phyloP scores from a whole-genome alignment of 2,329 filamentous ascomycete species.

The Trichoderma cornu-damae region DNA sequence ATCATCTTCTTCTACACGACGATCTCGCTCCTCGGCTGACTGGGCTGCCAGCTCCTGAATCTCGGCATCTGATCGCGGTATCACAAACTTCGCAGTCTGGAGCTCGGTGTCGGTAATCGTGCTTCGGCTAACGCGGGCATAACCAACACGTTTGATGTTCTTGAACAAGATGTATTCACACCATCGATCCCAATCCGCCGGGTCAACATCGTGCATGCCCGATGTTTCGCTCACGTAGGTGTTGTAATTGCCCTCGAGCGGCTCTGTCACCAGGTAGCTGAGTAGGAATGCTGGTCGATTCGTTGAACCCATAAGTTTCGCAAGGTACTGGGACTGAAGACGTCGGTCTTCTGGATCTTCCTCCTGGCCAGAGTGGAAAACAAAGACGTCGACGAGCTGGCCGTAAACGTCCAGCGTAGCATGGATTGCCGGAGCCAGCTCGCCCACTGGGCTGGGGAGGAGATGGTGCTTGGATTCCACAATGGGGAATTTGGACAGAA shows the following conservation, averaged over 20 bases:
- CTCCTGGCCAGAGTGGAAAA: constrained; percentile 98
- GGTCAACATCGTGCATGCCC: constrained; percentile 93
- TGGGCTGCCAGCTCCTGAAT: constrained; percentile 39
- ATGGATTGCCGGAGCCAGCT: constrained; percentile 91
- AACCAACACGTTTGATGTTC: constrained; percentile 75
- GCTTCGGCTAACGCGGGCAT: constrained; percentile 79
- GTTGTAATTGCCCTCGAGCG: constrained; percentile 91
- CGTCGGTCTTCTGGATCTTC: constrained; percentile 90
- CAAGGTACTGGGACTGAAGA: constrained; percentile 78
- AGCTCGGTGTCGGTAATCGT: constrained; percentile 97
- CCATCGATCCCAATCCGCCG: constrained; percentile 92
- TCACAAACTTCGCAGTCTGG: constrained; percentile 90
- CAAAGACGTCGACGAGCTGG: constrained; percentile 83
- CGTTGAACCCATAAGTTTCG: constrained; percentile 80
- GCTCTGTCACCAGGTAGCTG: constrained; percentile 87
- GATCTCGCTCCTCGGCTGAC: constrained; percentile 51
- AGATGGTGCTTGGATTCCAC: constrained; percentile 95
- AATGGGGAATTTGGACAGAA: constrained; percentile 96
- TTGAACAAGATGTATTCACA: constrained; percentile 99
- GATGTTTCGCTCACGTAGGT: constrained; percentile 82
- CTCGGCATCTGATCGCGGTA: constrained; percentile 61
- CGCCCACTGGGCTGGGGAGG: constrained; percentile 85
- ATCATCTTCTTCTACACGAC: constrained; percentile 61
- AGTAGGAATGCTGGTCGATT: constrained; percentile 77
- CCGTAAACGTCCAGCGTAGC: constrained; percentile 95